Conservation (phyloP, 768 basidiomycete genomes). For the Tulasnella sp. region DNA sequence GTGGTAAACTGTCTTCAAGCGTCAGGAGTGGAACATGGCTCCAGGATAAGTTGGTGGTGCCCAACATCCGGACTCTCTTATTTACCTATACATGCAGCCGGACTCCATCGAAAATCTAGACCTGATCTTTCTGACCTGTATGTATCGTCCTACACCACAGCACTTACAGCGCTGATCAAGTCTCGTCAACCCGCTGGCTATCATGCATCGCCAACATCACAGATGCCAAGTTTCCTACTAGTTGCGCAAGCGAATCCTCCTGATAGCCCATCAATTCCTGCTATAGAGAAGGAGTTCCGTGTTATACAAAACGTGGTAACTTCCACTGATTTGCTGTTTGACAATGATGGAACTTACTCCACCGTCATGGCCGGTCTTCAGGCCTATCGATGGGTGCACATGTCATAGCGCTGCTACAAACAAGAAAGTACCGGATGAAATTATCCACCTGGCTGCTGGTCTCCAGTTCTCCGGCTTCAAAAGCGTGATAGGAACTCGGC, state of each 20-base stretch:
- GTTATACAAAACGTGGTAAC: not conserved
- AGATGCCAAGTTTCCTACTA: not conserved
- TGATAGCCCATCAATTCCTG: not conserved
- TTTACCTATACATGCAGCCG: conserved; percentile 1
- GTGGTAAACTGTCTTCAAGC: not conserved
- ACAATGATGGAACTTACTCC: not conserved
- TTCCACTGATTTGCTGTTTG: not conserved
- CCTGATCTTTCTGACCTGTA: not conserved
- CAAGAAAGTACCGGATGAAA: not conserved
- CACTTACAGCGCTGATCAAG: not conserved
- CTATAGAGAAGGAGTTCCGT: not conserved
- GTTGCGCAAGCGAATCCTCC: not conserved
- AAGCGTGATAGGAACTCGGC: not conserved
- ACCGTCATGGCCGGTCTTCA: not conserved
- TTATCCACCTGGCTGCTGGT: not conserved
- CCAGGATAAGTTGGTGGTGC: conserved; percentile 1
- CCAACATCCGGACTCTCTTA: not conserved
- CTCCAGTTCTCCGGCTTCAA: not conserved
- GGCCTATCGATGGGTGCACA: not conserved
- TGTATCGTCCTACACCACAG: not conserved
- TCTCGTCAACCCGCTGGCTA: not conserved
- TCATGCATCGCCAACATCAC: too few species aligned
- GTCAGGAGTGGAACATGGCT: not conserved
- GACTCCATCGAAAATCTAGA: not conserved
- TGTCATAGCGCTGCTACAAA: not conserved